These are phyloP conservation scores for Colletotrichum theobromicola DNA, from an alignment of 2,329 filamentous ascomycete species.

Conservation along the genomic window DNA sequence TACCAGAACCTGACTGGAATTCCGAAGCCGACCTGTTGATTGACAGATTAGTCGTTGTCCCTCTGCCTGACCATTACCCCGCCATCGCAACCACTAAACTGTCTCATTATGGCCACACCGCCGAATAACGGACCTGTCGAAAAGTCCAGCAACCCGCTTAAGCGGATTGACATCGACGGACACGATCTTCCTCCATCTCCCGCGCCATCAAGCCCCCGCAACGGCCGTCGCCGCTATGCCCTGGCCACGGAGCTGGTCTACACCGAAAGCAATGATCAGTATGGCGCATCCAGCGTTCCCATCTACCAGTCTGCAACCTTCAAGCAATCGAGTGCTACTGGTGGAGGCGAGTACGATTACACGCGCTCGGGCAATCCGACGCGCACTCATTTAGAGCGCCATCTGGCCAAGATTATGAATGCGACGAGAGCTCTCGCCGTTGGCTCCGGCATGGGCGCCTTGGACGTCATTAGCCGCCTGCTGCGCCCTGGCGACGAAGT, in stretches of 20 bases:
- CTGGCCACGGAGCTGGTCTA: conserved; percentile 96
- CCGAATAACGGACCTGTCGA: conserved; percentile 7
- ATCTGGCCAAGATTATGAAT: conserved; percentile 99
- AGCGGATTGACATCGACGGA: conserved; percentile 78
- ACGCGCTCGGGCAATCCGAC: conserved; percentile 97
- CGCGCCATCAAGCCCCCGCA: conserved; percentile 87
- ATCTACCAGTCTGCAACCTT: conserved; percentile 99
- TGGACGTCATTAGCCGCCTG: conserved; percentile 94
- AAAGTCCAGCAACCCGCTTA: conserved; percentile 41
- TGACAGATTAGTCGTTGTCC: neutral
- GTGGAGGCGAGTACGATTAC: conserved; percentile 94
- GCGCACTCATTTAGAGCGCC: conserved; percentile 91
- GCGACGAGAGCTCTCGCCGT: conserved; percentile 90
- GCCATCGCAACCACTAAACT: neutral
- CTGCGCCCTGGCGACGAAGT: conserved; percentile 95
- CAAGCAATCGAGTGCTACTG: conserved; percentile 84
- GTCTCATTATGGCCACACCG: conserved; percentile 18
- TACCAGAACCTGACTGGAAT: neutral
- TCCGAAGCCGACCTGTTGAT: neutral
- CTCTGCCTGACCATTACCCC: neutral
- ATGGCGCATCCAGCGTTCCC: conserved; percentile 93
- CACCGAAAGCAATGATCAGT: conserved; percentile 95
- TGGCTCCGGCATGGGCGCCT: conserved; percentile 94
- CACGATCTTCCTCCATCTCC: conserved; percentile 90
- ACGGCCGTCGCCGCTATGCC: conserved; percentile 83